Evolutionary conservation across 2,329 filamentous ascomycete species (phyloP).

Genomic region (Fusarium sp.): DNA sequence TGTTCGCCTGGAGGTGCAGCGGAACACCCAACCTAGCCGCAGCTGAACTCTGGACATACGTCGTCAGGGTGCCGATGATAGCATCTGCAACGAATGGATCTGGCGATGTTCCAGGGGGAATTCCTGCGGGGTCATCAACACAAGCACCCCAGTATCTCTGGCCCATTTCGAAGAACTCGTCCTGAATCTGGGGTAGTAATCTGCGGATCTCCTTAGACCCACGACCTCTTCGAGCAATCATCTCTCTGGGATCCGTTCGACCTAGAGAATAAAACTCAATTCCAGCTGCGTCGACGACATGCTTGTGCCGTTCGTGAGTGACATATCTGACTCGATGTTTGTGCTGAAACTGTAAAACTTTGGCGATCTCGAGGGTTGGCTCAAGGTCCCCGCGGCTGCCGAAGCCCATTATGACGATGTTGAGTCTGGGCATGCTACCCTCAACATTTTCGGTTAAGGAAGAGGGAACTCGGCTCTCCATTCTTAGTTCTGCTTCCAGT

Average conservation of each 20-base stretch:
- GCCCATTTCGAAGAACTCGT: constrained; percentile 5
- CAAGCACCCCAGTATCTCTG: constrained; percentile 4
- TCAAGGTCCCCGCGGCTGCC: constrained; percentile 8
- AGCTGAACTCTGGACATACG: not conserved
- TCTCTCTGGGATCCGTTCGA: not conserved
- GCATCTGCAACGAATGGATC: not conserved
- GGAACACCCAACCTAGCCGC: not conserved
- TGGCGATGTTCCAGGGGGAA: not conserved
- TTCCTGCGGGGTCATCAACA: not conserved
- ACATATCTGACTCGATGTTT: not conserved
- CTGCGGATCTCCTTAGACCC: not conserved
- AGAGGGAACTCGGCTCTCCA: not conserved
- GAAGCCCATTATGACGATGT: constrained; percentile 15
- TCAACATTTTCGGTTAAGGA: not conserved
- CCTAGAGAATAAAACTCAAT: constrained; percentile 10
- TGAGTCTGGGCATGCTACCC: not conserved
- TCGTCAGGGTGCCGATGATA: not conserved
- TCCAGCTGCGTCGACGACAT: not conserved
- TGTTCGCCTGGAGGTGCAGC: not conserved
- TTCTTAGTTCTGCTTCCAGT: not conserved
- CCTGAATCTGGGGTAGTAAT: not conserved
- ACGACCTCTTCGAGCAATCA: constrained; percentile 2
- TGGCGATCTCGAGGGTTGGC: constrained; percentile 7
- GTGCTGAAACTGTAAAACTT: constrained; percentile 5
- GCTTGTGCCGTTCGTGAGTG: not conserved